phyloP scores from a whole-genome alignment of 2,329 filamentous ascomycete genomes.

The Daldinia sp. region DNA sequence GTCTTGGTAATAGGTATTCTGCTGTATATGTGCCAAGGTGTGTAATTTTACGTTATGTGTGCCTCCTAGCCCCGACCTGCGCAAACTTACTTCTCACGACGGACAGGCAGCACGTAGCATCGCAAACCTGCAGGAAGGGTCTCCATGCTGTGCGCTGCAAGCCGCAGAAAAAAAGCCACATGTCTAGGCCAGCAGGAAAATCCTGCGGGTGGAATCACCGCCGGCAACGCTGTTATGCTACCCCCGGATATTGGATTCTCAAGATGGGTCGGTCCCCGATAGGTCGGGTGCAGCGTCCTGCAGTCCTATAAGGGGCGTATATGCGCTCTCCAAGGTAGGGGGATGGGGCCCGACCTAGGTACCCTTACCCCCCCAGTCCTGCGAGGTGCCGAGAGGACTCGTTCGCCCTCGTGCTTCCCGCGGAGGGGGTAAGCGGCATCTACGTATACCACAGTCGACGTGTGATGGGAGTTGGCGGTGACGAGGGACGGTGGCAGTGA shows the following conservation, averaged over 20 bases:
- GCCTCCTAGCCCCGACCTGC: constrained; percentile 8
- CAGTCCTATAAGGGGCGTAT: constrained; percentile 27
- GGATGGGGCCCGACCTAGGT: neutral
- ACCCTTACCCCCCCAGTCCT: neutral
- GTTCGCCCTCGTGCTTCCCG: neutral
- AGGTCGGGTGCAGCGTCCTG: constrained; percentile 25
- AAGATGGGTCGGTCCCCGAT: constrained; percentile 18
- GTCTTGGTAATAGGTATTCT: neutral
- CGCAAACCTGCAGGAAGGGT: constrained; percentile 25
- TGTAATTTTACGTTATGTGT: neutral
- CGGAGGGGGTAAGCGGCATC: neutral
- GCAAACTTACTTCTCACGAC: constrained; percentile 1
- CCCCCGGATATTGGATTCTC: constrained; percentile 21
- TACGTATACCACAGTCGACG: neutral
- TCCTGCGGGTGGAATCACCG: constrained; percentile 3
- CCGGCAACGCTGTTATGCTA: constrained; percentile 5
- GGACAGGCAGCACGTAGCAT: neutral
- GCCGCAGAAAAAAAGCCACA: too few relatives aligned
- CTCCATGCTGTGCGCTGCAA: constrained; percentile 19
- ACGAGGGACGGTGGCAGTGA: neutral
- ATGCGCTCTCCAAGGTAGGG: neutral
- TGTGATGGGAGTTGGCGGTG: neutral
- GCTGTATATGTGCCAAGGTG: constrained; percentile 2
- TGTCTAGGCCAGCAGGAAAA: constrained; percentile 11
- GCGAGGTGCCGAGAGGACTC: neutral